Base-by-base conservation (phyloP, 2,329 filamentous ascomycete genomes). In the Claviceps purpurea region DNA sequence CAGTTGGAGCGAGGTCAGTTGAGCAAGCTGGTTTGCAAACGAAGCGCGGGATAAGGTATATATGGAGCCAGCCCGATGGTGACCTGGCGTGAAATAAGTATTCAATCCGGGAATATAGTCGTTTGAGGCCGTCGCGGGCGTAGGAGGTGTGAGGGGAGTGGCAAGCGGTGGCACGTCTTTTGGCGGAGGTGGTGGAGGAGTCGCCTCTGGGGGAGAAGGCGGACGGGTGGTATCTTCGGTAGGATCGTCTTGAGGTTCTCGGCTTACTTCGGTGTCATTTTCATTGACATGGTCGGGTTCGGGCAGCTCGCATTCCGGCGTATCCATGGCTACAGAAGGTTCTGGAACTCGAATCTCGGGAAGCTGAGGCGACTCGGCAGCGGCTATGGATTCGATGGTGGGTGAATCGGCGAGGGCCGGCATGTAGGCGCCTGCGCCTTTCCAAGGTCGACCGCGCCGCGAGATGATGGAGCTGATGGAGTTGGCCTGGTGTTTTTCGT, bases 31-130 rank as follows among this genome's bases (percentile, higher is more conserved):
- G 61, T 87, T 94, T 56, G 89, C 87, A 66, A 98, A 95, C 6
- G 91, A 96, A 38, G 85, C 86, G 45, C 91, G 82, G 2, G 89
- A 95, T 54, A 98, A 78, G 1, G 93, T 95, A 68, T 95, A 96
- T 59, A 97, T 89, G 39, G 91, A 97, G 43, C 87, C 87, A 3
- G 89, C 77, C 13, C 89, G 79, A 53, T 79, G 79, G 46, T 82
- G 72, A 22, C 79, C 79, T 4, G 81, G 79, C 40, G 83, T 81
- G 65, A 88, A 87, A 65, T 86, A 86, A 40, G 77, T 73, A 41
- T 74, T 70, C 37, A 77, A 68, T 52, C 78, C 76, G 44, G 74
- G 68, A 16, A 72, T 71, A 56, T 71, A 77, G 34, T 74, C 70
- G 55, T 68, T 67, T 11, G 69, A 55, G 50, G 66, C 52, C 2